Evolutionary conservation across 2,329 filamentous ascomycete species (phyloP).

Genomic region (Neodidymelliopsis sp.): DNA sequence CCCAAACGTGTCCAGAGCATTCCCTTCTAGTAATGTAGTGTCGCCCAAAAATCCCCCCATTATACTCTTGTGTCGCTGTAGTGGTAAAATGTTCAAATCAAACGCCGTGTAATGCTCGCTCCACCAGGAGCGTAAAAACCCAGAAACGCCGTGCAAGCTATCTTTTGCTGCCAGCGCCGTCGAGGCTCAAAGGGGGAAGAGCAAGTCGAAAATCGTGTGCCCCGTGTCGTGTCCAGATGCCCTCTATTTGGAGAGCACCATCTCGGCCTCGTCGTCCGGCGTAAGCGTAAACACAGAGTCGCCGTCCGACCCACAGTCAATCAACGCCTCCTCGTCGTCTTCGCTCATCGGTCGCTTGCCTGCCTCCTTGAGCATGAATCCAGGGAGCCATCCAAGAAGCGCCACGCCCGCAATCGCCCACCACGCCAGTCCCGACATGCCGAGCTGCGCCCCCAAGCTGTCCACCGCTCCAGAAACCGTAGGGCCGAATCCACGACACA

Average conservation of each 20-base stretch:
- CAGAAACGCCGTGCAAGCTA: conserved; percentile 13
- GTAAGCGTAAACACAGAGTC: conserved; percentile 46
- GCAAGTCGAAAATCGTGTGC: not conserved
- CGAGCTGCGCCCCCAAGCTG: conserved; percentile 76
- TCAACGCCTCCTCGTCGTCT: conserved; percentile 44
- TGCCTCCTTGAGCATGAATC: conserved; percentile 71
- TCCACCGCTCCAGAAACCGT: conserved; percentile 88
- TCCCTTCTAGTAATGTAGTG: conserved; percentile 29
- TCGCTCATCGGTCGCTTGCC: conserved; percentile 44
- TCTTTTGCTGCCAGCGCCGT: conserved; percentile 27
- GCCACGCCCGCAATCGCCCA: conserved; percentile 86
- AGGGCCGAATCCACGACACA: conserved; percentile 87
- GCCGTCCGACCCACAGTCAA: conserved; percentile 39
- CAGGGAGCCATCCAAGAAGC: conserved; percentile 64
- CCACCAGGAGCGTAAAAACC: conserved; percentile 11
- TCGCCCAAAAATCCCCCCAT: conserved; percentile 9
- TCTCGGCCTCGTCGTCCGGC: conserved; percentile 38
- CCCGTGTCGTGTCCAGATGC: not conserved
- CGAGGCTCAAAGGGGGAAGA: conserved; percentile 1
- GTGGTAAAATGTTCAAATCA: not conserved
- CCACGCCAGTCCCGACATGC: conserved; percentile 90
- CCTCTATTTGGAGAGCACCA: conserved; percentile 40
- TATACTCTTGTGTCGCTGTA: conserved; percentile 11
- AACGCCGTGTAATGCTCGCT: conserved; percentile 20
- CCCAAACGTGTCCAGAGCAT: conserved; percentile 14